These are phyloP conservation scores for Corymbia calophylla DNA, from an alignment of 441 rosid species.

Conservation along the genomic window DNA sequence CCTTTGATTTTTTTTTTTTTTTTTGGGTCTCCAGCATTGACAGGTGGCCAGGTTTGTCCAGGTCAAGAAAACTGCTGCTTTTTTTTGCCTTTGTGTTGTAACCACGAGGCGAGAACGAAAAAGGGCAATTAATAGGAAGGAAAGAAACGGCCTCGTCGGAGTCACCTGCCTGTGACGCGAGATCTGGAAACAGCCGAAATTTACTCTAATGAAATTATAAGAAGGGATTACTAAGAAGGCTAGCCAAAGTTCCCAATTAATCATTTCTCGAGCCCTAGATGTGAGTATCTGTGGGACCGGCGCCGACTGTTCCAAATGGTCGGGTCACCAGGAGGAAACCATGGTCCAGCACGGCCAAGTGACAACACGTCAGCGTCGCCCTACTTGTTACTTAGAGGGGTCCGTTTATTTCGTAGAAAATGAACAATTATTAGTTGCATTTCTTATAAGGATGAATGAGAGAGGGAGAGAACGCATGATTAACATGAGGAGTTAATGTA, in stretches of 20 bases:
- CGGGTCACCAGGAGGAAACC: fast-evolving
- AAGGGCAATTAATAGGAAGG: neutral
- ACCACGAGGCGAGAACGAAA: conserved; percentile 23
- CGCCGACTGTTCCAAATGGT: fast-evolving
- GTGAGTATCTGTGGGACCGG: fast-evolving
- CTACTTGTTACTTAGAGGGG: fast-evolving
- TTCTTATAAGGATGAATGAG: neutral
- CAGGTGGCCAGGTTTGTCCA: conserved; percentile 16
- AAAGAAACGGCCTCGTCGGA: neutral
- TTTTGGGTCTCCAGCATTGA: conserved; percentile 8
- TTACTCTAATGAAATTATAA: neutral
- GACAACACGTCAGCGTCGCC: fast-evolving
- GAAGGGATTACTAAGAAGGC: no score
- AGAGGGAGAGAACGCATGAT: neutral
- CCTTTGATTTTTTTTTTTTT: no score
- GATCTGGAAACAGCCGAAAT: neutral
- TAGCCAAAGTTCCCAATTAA: neutral
- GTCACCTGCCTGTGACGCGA: conserved; percentile 6
- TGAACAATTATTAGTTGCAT: fast-evolving
- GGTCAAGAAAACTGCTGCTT: conserved; percentile 21
- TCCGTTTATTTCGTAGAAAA: neutral
- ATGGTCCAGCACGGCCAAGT: fast-evolving
- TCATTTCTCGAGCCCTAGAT: neutral
- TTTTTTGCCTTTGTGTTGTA: conserved; percentile 19
- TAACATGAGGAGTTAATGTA: neutral